Conservation (phyloP, 495 filamentous ascomycete species). For the Apodospora peruviana region DNA sequence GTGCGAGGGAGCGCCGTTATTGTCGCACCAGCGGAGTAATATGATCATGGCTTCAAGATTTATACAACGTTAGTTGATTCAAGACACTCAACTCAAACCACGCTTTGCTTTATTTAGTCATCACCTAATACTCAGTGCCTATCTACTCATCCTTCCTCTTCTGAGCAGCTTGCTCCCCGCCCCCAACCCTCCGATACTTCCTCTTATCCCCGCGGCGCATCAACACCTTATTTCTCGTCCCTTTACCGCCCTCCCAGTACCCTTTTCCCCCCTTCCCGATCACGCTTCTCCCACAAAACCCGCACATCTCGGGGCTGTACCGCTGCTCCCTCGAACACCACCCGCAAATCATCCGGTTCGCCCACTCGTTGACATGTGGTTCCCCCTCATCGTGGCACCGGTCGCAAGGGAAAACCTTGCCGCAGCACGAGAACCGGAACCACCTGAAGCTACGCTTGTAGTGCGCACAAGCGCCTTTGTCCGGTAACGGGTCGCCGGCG, state of each 20-base stretch:
- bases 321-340: conserved; percentile 80
- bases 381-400: conserved; percentile 72
- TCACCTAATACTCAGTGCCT: too few relatives aligned
- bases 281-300: conserved; percentile 66
- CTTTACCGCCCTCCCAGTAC: conserved; percentile 91
- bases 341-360: conserved; percentile 84
- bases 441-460: conserved; percentile 78
- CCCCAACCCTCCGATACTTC: conserved; percentile 57
- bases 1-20: too few relatives aligned
- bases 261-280: conserved; percentile 61
- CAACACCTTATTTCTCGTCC: conserved; percentile 61
- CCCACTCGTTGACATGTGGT: conserved; percentile 76
- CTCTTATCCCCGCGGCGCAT: conserved; percentile 75
- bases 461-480: conserved; percentile 68
- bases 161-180: conserved; percentile 19
- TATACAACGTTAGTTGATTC: too few relatives aligned
- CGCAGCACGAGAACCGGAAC: conserved; percentile 67
- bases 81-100: too few relatives aligned
- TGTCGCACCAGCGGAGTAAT: too few relatives aligned
- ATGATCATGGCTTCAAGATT: too few relatives aligned
- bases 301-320: conserved; percentile 74
- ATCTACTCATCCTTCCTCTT: conserved; percentile 14
- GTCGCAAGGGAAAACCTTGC: conserved; percentile 69
- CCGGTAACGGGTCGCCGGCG: conserved; percentile 72
- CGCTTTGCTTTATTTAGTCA: too few relatives aligned